Base-by-base conservation (phyloP, 306 rosid genomes). In the Quercus berberidifolia region DNA sequence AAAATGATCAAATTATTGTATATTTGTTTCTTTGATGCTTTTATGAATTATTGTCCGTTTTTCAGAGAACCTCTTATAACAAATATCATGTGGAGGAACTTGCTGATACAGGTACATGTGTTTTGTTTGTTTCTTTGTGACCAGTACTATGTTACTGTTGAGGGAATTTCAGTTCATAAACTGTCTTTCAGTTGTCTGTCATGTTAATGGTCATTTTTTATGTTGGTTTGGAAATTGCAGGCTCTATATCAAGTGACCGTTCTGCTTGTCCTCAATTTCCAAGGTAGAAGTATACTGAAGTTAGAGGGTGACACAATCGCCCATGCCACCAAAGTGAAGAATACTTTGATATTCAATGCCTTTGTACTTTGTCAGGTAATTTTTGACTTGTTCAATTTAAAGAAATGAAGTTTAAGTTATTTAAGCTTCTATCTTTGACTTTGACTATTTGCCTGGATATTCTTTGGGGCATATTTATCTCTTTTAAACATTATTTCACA, bases 281-380 rank as follows among this genome's bases (percentile, higher is more conserved):
- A 41, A 62, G 99, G 99, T 20, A 83, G 6, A 63, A 84, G 72
- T 71, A 41, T 95, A 78, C 87, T 95, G 78, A 49, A 83, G 23
- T 81, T 95, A 77, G 21, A 78, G 56, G 76, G 46, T 31, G 80
- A 87, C 41, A 1, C 38, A 3, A 41, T 6, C 2, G 68, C 35
- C 12, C 79, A 80, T 71, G 94, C 91, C 67, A 76, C 28, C 78
- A 84, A 77, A 91, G 85, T 90, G 88, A 91, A 92, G 91, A 91
- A 95, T 87, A 89, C 97, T 4, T 64, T 95, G 85, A 95, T 95
- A 85, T 95, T 95, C 86, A 95, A 95, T 79, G 81, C 99, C 6
- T 95, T 95, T 83, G 99, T 95, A 82, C 91, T 92, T 62, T 95
- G 98, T 74, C 99, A 91, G 81, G 99, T 95, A 89, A 85, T 93